Conservation (phyloP, 441 rosid genomes). For the Cnidoscolus chayamansa region DNA sequence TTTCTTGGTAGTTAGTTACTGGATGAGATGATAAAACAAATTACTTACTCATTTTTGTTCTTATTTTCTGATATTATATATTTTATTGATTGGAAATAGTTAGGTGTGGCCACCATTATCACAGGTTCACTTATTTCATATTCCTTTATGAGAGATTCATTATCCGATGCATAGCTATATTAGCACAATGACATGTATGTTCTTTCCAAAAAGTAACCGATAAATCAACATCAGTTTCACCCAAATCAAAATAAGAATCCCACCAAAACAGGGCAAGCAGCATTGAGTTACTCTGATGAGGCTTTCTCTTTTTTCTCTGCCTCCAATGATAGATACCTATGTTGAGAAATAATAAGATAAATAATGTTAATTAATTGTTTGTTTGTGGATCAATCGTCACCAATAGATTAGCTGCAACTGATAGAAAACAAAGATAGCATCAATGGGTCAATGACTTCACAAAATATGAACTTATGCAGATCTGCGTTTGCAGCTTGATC, state of each 20-base stretch:
- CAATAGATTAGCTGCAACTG: neutral
- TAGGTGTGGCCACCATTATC: neutral
- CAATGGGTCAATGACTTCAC: neutral
- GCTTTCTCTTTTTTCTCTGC: conserved; percentile 40
- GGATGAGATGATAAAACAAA: no score
- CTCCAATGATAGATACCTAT: conserved; percentile 40
- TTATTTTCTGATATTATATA: no score
- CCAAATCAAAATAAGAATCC: conserved; percentile 18
- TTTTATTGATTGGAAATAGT: no score
- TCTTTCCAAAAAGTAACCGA: conserved; percentile 8
- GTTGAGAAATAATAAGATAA: neutral
- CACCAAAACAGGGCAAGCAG: conserved; percentile 4
- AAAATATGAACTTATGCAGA: neutral
- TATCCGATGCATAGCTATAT: conserved; percentile 1
- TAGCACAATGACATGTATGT: conserved; percentile 2
- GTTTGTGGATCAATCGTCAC: neutral
- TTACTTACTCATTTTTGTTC: no score
- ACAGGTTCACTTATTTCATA: neutral
- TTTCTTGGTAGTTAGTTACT: no score
- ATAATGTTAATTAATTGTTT: neutral
- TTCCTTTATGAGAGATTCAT: neutral
- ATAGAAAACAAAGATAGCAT: neutral
- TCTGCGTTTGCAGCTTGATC: neutral
- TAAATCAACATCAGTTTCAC: conserved; percentile 1
- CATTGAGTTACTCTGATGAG: conserved; percentile 25